phyloP scores from a whole-genome alignment of 2,329 filamentous ascomycete genomes.

The Aspergillus persii region DNA sequence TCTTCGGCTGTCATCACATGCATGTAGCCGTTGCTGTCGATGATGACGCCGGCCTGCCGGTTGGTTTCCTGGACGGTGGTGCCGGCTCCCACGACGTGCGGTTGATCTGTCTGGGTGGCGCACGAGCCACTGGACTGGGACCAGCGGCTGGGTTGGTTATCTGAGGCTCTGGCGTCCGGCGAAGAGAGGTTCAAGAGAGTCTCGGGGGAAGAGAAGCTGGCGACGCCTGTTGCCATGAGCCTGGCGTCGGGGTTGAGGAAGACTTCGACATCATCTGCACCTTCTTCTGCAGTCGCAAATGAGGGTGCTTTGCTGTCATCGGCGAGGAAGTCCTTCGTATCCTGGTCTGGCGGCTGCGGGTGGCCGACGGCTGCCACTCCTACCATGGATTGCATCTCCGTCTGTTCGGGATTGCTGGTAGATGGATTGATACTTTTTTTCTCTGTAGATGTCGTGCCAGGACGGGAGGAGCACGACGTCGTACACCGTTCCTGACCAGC shows the following conservation, averaged over 20 bases:
- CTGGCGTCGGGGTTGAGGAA: conserved; percentile 16
- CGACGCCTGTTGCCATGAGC: conserved; percentile 5
- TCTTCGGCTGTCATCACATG: conserved; percentile 20
- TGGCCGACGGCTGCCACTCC: neutral
- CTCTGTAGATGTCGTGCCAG: conserved; percentile 8
- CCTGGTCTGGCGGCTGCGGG: conserved; percentile 4
- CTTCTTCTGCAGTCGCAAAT: neutral
- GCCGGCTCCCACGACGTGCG: neutral
- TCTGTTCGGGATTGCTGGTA: conserved; percentile 1
- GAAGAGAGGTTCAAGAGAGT: conserved; percentile 2
- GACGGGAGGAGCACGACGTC: conserved; percentile 6
- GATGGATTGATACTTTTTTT: conserved; percentile 2
- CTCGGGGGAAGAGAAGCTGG: conserved; percentile 14
- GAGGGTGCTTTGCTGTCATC: neutral
- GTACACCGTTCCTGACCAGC: conserved; percentile 9
- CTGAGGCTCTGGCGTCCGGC: conserved; percentile 9
- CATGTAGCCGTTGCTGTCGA: conserved; percentile 20
- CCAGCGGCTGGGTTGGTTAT: conserved; percentile 1
- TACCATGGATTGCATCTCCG: conserved; percentile 2
- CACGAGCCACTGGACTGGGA: neutral
- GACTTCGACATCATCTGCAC: conserved; percentile 16
- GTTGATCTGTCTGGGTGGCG: neutral
- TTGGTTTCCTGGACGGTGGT: neutral
- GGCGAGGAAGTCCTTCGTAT: conserved; percentile 11
- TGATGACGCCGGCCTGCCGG: conserved; percentile 17